Base-by-base conservation (phyloP, 208 protist species). In the Leptomonas seymouri region DNA sequence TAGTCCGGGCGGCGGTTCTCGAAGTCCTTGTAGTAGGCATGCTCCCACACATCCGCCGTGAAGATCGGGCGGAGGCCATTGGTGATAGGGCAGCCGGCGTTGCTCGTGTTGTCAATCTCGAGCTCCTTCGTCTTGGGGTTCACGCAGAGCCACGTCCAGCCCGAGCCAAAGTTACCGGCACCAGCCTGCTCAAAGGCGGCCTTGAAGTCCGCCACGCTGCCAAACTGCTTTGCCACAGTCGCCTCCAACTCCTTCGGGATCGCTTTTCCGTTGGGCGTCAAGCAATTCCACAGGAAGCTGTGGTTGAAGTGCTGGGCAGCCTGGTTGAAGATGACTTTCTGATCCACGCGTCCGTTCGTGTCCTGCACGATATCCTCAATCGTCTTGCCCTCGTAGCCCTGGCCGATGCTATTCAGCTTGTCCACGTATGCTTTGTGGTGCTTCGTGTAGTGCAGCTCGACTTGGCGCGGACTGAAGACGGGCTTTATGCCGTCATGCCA, bases 21-120 rank as follows among this genome's bases (percentile, higher is more conserved):
- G 61, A 94, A 97, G 78, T 98, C 94, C 63, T 96, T 90, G 85
- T 98, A 98, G 82, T 98, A 98, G n/a, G 96, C 93, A 67, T 98
- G 96, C 80, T 98, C 94, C 96, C 96, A 98, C 21, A 97, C 94
- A 69, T 98, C 95, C 6, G 75, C 79, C 20, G 93, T 97, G 51
- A 98, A 83, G 64, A 98, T 75, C 36, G 95, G 93, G 31, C 83
- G 83, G 15, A 94, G 76, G 58, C 80, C 83, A 0, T 28, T 67
- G 4, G 86, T 90, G 12, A 97, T 23, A 7, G 94, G 94, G 59
- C 85, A 96, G 59, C 80, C 89, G 5, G 95, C 95, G 73, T 98
- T 97, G 78, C 85, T 91, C 25, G 90, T 96, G 74, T 93, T 95
- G 48, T 93, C 78, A 49, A 98, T 97, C 53, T 82, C 80, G 16